Evolutionary conservation across 805 yeast genomes (phyloP).

Genomic region (Nematodospora valgi): DNA sequence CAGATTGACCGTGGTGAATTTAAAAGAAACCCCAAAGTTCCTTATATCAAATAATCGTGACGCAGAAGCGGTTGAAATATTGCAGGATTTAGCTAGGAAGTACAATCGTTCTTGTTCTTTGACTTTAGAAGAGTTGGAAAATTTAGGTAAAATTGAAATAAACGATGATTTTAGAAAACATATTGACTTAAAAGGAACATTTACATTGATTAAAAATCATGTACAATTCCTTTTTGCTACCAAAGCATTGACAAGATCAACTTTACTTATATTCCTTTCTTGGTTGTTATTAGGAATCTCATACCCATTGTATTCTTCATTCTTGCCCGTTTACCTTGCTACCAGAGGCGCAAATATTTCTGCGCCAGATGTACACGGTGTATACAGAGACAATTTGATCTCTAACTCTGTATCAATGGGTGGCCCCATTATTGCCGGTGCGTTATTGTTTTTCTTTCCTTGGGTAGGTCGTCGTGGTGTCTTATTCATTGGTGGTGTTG

Average conservation of each 20-base stretch:
- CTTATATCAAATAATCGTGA: conserved; percentile 52
- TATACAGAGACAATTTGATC: conserved; percentile 48
- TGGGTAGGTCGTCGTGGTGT: conserved; percentile 55
- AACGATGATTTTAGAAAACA: conserved; percentile 18
- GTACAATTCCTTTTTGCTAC: conserved; percentile 43
- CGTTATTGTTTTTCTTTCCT: conserved; percentile 22
- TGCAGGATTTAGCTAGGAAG: conserved; percentile 45
- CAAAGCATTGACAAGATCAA: conserved; percentile 37
- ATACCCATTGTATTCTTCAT: conserved; percentile 52
- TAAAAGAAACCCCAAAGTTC: conserved; percentile 58
- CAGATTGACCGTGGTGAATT: conserved; percentile 27
- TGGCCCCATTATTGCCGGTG: conserved; percentile 55
- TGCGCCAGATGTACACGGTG: conserved; percentile 34
- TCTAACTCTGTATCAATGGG: conserved; percentile 45
- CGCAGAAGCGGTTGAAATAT: conserved; percentile 42
- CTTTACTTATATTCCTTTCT: conserved; percentile 36
- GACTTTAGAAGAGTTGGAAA: conserved; percentile 44
- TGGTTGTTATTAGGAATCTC: conserved; percentile 59
- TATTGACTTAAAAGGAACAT: conserved; percentile 17
- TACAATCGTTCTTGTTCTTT: conserved; percentile 42
- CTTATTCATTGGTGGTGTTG: conserved; percentile 49
- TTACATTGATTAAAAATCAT: conserved; percentile 28
- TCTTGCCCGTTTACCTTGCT: conserved; percentile 51
- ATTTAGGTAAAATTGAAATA: conserved; percentile 37
- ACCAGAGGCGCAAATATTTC: conserved; percentile 47